phyloP scores from a whole-genome alignment of 2,329 filamentous ascomycete genomes.

The Epichloe gansuensis region DNA sequence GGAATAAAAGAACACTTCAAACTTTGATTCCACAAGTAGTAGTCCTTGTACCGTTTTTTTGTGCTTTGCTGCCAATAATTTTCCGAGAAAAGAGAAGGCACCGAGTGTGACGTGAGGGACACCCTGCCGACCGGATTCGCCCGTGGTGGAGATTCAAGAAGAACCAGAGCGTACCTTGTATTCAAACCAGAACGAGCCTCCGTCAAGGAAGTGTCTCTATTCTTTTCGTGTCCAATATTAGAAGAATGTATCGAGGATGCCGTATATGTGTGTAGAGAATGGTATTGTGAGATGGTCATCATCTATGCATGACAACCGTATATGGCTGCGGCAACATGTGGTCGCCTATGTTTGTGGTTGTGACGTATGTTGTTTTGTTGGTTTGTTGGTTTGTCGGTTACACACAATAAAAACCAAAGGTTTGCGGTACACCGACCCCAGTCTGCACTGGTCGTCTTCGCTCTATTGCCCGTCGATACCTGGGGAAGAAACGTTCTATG shows the following conservation, averaged over 20 bases:
- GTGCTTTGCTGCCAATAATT: constrained; percentile 1
- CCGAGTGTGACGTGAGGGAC: neutral
- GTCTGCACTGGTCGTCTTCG: neutral
- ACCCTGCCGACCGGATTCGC: neutral
- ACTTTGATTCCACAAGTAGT: neutral
- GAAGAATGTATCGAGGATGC: constrained; percentile 6
- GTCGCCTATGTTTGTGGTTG: neutral
- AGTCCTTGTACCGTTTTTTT: neutral
- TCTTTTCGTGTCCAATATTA: constrained; percentile 3
- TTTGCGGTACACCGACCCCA: neutral
- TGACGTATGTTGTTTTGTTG: neutral
- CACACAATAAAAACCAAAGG: neutral
- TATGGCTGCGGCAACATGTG: neutral
- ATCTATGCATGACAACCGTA: constrained; percentile 1
- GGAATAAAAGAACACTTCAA: neutral
- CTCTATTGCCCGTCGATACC: neutral
- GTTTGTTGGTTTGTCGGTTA: neutral
- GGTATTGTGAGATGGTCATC: constrained; percentile 1
- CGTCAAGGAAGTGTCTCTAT: constrained; percentile 2
- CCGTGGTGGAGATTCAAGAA: neutral
- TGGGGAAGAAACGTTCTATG: constrained; percentile 9
- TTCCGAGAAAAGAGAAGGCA: constrained; percentile 1
- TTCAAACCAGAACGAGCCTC: constrained; percentile 1
- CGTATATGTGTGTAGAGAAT: constrained; percentile 3
- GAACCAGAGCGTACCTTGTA: neutral